A percentile compares a stretch with the other conserved stretches of the same genome.
phyloP scores from a whole-genome alignment of 495 filamentous ascomycete genomes.

The Tuber magnatum region DNA sequence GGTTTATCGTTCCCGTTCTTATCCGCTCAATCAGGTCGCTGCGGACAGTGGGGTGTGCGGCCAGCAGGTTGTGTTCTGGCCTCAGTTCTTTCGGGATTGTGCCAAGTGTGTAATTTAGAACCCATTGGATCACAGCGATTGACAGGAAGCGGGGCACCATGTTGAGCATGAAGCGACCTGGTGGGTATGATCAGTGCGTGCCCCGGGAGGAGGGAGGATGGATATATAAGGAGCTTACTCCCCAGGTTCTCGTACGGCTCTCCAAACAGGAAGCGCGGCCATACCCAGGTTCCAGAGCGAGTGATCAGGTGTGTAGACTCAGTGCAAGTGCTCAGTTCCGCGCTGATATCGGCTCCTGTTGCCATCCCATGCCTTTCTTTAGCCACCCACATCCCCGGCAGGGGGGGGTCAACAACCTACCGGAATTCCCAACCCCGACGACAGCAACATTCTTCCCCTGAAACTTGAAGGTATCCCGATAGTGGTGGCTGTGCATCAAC shows the following conservation, averaged over 20 bases:
- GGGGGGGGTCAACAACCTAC: slow-evolving; percentile 14
- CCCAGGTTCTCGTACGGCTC: slow-evolving; percentile 17
- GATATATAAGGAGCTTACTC: slow-evolving; percentile 5
- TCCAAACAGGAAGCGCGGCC: slow-evolving; percentile 23
- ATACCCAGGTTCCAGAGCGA: slow-evolving; percentile 30
- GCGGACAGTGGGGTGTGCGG: slow-evolving; percentile 29
- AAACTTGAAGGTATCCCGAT: slow-evolving; percentile 35
- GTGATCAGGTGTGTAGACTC: slow-evolving; percentile 22
- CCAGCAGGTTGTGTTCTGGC: slow-evolving; percentile 19
- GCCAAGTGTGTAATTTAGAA: slow-evolving; percentile 9
- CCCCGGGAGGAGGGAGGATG: not conserved
- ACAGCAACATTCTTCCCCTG: slow-evolving; percentile 40
- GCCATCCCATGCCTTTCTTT: slow-evolving; percentile 4
- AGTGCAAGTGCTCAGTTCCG: slow-evolving; percentile 18
- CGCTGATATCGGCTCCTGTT: slow-evolving; percentile 24
- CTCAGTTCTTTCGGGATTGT: slow-evolving; percentile 19
- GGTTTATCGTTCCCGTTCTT: slow-evolving; percentile 16
- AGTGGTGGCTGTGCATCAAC: slow-evolving; percentile 41
- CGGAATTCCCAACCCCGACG: slow-evolving; percentile 40
- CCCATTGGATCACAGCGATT: slow-evolving; percentile 4
- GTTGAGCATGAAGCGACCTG: slow-evolving; percentile 17
- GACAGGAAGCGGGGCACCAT: slow-evolving; percentile 11
- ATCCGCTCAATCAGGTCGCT: slow-evolving; percentile 28
- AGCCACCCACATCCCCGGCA: not conserved
- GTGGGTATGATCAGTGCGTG: not conserved